Percentiles rank a stretch among this genome's conserved stretches.
These are phyloP conservation scores for Lactifluus hygrophoroides DNA, from an alignment of 768 basidiomycete species.

Conservation along the genomic window DNA sequence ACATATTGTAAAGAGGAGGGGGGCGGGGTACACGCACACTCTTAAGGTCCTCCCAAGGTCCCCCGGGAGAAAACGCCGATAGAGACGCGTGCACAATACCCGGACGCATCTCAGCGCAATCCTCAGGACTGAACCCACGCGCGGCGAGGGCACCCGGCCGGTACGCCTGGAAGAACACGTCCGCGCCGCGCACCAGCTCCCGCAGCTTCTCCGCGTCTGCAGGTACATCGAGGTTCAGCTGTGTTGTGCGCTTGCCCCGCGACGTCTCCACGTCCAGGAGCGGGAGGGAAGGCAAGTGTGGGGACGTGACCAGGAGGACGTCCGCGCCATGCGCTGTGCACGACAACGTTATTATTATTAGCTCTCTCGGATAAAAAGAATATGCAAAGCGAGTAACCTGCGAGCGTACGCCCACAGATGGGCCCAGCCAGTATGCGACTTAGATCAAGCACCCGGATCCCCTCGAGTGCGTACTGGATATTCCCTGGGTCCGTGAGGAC, in stretches of 20 bases:
- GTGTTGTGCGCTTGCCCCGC: constrained; percentile 53
- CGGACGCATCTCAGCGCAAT: constrained; percentile 32
- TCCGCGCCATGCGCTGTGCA: constrained; percentile 47
- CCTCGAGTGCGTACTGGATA: constrained; percentile 33
- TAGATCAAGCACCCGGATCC: constrained; percentile 48
- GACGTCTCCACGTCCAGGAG: constrained; percentile 49
- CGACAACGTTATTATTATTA: background rate
- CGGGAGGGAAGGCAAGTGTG: constrained; percentile 43
- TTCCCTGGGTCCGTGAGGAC: constrained; percentile 6
- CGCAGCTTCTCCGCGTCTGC: constrained; percentile 29
- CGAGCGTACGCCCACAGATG: constrained; percentile 45
- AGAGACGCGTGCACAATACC: constrained; percentile 49
- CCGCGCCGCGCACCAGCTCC: constrained; percentile 33
- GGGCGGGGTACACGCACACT: constrained; percentile 32
- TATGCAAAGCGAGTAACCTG: constrained; percentile 32
- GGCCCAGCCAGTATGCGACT: constrained; percentile 54
- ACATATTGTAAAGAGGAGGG: no score
- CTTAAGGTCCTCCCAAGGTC: constrained; percentile 44
- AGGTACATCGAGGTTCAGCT: constrained; percentile 40
- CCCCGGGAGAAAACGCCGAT: constrained; percentile 49
- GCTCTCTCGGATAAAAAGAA: background rate
- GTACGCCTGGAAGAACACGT: constrained; percentile 58
- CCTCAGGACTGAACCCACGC: constrained; percentile 40
- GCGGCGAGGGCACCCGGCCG: constrained; percentile 41
- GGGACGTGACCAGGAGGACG: constrained; percentile 47